Percentiles rank a stretch among this genome's conserved stretches.
These are phyloP conservation scores for Hymenoscyphus scutula DNA, from an alignment of 2,329 filamentous ascomycete species.

Conservation along the genomic window DNA sequence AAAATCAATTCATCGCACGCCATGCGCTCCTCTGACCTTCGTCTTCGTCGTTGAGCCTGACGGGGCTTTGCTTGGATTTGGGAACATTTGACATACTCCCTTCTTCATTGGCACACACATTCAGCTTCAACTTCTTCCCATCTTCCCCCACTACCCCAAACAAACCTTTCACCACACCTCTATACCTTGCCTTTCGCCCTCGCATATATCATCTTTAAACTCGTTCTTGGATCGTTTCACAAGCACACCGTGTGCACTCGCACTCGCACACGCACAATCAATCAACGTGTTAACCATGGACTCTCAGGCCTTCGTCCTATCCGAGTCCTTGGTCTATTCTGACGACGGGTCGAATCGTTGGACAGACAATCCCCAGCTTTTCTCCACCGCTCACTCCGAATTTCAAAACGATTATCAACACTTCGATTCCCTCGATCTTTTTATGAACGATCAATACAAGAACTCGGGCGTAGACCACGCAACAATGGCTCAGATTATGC, in stretches of 20 bases:
- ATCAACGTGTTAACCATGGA: conserved; percentile 6
- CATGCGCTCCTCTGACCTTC: background rate
- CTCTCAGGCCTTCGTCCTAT: conserved; percentile 6
- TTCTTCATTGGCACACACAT: background rate
- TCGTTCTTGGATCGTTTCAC: background rate
- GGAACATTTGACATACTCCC: background rate
- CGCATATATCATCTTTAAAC: background rate
- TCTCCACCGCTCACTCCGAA: background rate
- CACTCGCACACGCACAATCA: background rate
- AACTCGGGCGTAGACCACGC: background rate
- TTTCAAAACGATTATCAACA: background rate
- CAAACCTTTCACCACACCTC: background rate
- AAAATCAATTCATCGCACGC: background rate
- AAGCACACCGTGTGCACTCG: too few species aligned
- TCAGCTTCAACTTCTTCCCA: background rate
- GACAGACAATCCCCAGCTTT: background rate
- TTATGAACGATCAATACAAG: background rate
- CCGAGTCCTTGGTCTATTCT: conserved; percentile 2
- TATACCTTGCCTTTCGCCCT: background rate
- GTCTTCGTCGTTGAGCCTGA: background rate
- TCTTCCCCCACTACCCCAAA: background rate
- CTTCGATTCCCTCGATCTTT: background rate
- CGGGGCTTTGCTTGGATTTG: background rate
- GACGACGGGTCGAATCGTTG: background rate
- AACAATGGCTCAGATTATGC: conserved; percentile 2